These are phyloP conservation scores for Escallonia rubra DNA, from an alignment of 129 eudicot genomes.

Conservation along the genomic window DNA sequence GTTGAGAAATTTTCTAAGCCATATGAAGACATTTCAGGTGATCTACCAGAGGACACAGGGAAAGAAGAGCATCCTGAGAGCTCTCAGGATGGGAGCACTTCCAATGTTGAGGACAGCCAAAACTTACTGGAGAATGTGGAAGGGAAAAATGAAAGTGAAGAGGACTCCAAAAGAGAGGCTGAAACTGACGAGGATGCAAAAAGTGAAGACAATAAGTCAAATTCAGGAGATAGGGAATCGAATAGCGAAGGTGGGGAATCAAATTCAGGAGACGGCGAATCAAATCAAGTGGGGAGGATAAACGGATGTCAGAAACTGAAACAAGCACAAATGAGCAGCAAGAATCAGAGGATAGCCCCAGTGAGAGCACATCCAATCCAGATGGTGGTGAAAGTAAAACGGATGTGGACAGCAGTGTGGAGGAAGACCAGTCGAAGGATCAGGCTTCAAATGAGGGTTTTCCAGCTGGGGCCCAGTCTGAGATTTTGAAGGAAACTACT, in stretches of 20 bases:
- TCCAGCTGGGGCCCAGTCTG: slow-evolving; percentile 79
- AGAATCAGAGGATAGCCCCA: slow-evolving; percentile 1
- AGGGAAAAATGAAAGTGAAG: neutral
- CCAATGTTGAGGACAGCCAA: neutral
- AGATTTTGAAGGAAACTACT: slow-evolving; percentile 63
- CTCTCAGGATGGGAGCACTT: neutral
- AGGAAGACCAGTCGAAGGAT: neutral
- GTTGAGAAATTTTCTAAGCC: slow-evolving; percentile 10
- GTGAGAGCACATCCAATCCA: neutral
- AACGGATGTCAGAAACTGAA: neutral
- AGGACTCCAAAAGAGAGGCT: neutral
- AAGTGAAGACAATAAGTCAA: neutral
- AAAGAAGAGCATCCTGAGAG: neutral
- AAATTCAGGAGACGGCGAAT: slow-evolving; percentile 11
- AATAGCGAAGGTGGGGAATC: slow-evolving; percentile 12
- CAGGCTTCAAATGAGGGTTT: slow-evolving; percentile 34
- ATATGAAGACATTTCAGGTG: slow-evolving; percentile 9
- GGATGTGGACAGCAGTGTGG: slow-evolving; percentile 15
- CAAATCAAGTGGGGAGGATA: slow-evolving; percentile 12
- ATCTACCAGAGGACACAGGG: slow-evolving; percentile 13
- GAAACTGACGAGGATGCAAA: neutral
- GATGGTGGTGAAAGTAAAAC: slow-evolving; percentile 18
- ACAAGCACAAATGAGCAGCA: neutral
- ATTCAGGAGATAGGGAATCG: slow-evolving; percentile 8
- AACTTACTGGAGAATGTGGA: neutral